phyloP scores from a whole-genome alignment of 2,329 filamentous ascomycete species.

The Ceratocystis alfenasii region DNA sequence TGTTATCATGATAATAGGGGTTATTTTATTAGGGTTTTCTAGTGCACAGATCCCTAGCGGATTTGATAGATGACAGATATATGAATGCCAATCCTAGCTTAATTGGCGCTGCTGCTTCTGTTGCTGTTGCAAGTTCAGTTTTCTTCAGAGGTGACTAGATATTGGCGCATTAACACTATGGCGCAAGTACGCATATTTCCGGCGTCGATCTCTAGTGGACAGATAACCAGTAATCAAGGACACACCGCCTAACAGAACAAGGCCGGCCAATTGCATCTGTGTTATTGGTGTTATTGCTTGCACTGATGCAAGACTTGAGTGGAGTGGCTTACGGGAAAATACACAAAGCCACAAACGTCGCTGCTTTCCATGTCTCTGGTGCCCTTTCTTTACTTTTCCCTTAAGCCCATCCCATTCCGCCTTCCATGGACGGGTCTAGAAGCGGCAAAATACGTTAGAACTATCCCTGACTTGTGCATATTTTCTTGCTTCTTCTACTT shows the following conservation, averaged over 20 bases:
- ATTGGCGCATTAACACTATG: no score
- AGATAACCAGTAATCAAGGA: not conserved
- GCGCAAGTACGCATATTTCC: not conserved
- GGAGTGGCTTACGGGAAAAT: no score
- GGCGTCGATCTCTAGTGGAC: not conserved
- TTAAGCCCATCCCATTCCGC: not conserved
- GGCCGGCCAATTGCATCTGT: not conserved
- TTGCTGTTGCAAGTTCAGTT: not conserved
- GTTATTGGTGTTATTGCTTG: no score
- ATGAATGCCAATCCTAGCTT: not conserved
- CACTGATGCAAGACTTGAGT: no score
- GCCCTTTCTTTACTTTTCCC: not conserved
- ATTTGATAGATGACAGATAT: not conserved
- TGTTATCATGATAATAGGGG: not conserved
- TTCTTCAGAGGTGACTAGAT: not conserved
- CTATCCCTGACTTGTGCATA: not conserved
- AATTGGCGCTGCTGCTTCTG: not conserved
- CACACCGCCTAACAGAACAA: not conserved
- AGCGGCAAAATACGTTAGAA: constrained; percentile 14
- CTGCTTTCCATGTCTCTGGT: not conserved
- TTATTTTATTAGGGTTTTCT: not conserved
- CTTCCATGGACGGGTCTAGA: constrained; percentile 7
- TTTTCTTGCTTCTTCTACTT: not conserved
- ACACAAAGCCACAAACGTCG: not conserved
- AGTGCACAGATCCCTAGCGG: not conserved